These are phyloP conservation scores for Glycine soja DNA, from an alignment of 306 rosid species.

Conservation along the genomic window DNA sequence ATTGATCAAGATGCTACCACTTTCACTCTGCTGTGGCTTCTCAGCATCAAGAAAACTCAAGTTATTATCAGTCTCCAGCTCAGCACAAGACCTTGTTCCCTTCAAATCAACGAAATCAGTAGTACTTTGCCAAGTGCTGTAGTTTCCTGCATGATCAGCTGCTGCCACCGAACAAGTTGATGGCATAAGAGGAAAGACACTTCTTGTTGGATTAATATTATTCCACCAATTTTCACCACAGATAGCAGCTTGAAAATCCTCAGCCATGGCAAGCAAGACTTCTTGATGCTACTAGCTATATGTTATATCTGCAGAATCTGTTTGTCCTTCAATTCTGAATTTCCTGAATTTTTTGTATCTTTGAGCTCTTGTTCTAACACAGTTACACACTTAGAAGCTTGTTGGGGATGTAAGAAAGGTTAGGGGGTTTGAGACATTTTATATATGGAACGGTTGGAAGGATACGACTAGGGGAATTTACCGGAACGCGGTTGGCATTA, in stretches of 20 bases:
- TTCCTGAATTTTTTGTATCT: not conserved
- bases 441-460: slow-evolving; percentile 58
- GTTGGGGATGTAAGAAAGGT: slow-evolving; percentile 2
- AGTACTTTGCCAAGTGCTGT: slow-evolving; percentile 58
- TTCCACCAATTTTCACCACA: slow-evolving; percentile 89
- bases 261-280: slow-evolving; percentile 61
- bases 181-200: slow-evolving; percentile 50
- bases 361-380: not conserved
- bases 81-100: too few species aligned
- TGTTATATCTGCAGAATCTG: not conserved
- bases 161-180: slow-evolving; percentile 77
- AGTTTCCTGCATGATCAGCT: slow-evolving; percentile 54
- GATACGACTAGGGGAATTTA: slow-evolving; percentile 52
- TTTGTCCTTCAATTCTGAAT: not conserved
- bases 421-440: slow-evolving; percentile 43
- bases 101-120: slow-evolving; percentile 61
- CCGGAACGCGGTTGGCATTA: slow-evolving; percentile 72
- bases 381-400: slow-evolving; percentile 10
- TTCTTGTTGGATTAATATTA: slow-evolving; percentile 55
- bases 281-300: not conserved
- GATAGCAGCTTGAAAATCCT: slow-evolving; percentile 82
- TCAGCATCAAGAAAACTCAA: slow-evolving; percentile 62
- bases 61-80: slow-evolving; percentile 3
- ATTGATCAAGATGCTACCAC: slow-evolving; percentile 53
- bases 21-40: slow-evolving; percentile 53